Conservation (phyloP, 2,329 filamentous ascomycete species). For the Dichotomopilus funicola region DNA sequence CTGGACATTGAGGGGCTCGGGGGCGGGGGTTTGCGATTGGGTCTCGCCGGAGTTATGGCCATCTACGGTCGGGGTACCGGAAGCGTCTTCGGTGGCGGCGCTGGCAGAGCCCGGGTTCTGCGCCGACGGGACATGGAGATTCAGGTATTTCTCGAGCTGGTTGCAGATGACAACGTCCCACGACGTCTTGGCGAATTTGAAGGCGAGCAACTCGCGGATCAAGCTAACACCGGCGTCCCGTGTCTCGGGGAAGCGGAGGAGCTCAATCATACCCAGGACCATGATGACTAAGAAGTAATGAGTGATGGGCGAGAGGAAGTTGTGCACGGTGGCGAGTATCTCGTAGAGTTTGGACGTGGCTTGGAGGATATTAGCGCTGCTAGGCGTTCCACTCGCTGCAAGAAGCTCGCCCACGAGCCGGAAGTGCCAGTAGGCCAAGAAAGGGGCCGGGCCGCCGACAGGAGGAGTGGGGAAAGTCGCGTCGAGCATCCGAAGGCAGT, state of each 20-base stretch:
- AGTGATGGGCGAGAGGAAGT: conserved; percentile 55
- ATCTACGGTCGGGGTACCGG: no score
- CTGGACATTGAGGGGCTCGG: no score
- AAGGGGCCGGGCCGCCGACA: conserved; percentile 49
- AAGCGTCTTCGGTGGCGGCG: no score
- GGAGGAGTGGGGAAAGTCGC: conserved; percentile 55
- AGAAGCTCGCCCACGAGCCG: conserved; percentile 58
- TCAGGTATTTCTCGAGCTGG: conserved; percentile 33
- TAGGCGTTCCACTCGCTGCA: conserved; percentile 41
- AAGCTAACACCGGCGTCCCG: conserved; percentile 51
- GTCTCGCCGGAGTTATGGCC: no score
- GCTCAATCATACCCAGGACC: conserved; percentile 53
- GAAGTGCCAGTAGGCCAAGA: conserved; percentile 65
- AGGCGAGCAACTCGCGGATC: conserved; percentile 51
- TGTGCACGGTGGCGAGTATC: conserved; percentile 50
- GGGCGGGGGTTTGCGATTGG: no score
- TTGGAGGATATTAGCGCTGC: conserved; percentile 51
- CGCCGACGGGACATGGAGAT: no score
- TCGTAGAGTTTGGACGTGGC: conserved; percentile 52
- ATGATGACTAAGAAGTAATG: conserved; percentile 60
- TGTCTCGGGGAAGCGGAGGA: conserved; percentile 36
- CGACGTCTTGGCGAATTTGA: conserved; percentile 40
- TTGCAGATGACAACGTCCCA: conserved; percentile 54
- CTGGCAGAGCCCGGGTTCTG: no score
- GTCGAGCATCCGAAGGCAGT: conserved; percentile 59